phyloP scores from a whole-genome alignment of 164 flowering plant genomes.

The Vitis amurensis region DNA sequence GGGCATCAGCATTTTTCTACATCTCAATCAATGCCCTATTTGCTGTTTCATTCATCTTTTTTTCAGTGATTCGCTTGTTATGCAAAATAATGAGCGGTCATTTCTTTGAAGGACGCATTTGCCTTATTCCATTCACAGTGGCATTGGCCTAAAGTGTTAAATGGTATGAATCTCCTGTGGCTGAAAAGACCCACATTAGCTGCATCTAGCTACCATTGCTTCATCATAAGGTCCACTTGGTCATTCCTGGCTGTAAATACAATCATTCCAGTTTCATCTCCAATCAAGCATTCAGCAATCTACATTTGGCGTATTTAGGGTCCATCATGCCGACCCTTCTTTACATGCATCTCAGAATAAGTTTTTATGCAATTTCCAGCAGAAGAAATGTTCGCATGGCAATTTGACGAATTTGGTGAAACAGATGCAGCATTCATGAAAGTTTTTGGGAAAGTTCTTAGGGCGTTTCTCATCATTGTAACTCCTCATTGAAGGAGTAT shows the following conservation, averaged over 20 bases:
- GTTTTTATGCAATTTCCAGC: conserved; percentile 80
- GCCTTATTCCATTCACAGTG: conserved; percentile 77
- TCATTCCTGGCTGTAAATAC: conserved; percentile 65
- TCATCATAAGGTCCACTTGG: conserved; percentile 81
- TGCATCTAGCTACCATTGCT: conserved; percentile 72
- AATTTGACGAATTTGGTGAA: conserved; percentile 64
- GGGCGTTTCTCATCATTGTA: conserved; percentile 62
- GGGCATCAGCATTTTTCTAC: conserved; percentile 85
- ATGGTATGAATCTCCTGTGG: conserved; percentile 54
- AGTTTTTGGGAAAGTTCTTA: conserved; percentile 49
- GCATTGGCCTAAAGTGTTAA: conserved; percentile 40
- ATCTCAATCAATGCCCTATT: conserved; percentile 63
- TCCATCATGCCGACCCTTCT: conserved; percentile 68
- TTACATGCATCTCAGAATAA: conserved; percentile 63
- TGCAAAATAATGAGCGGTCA: conserved; percentile 84
- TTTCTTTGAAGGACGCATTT: conserved; percentile 73
- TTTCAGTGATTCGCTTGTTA: conserved; percentile 64
- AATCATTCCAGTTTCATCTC: conserved; percentile 64
- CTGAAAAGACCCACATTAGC: conserved; percentile 84
- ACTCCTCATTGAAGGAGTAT: conserved; percentile 61
- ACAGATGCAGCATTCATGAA: conserved; percentile 84
- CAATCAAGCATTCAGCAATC: conserved; percentile 62
- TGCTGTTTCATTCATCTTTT: conserved; percentile 53
- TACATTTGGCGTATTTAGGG: conserved; percentile 54
- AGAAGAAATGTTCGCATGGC: conserved; percentile 87